Evolutionary conservation across 169 alveolate species (phyloP).

Genomic region (Eimeria brunetti): DNA sequence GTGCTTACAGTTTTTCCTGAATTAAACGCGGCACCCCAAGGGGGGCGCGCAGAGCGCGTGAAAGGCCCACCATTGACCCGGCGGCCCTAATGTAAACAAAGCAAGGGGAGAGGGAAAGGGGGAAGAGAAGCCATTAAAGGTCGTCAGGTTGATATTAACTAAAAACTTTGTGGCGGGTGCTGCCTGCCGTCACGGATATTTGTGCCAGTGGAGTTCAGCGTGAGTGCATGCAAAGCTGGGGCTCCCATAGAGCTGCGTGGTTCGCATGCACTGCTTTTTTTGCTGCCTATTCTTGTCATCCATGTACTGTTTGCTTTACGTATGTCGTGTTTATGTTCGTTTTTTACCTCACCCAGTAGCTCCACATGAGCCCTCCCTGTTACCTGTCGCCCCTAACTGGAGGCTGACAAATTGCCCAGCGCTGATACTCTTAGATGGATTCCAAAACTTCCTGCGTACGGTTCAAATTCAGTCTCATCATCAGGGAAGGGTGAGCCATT

Average conservation of each 20-base stretch:
- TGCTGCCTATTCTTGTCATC: neutral
- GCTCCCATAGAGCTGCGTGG: neutral
- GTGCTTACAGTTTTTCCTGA: neutral
- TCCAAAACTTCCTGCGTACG: neutral
- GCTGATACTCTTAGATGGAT: neutral
- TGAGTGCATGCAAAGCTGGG: slow-evolving; percentile 20
- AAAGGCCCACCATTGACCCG: slow-evolving; percentile 35
- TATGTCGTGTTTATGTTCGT: neutral
- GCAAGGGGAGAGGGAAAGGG: too few relatives aligned
- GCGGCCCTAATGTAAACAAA: neutral
- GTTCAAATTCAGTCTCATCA: neutral
- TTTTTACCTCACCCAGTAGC: neutral
- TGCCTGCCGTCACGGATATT: neutral
- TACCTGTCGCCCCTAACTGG: neutral
- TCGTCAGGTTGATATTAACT: neutral
- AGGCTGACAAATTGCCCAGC: neutral
- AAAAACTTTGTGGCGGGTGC: neutral
- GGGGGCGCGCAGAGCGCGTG: slow-evolving; percentile 55
- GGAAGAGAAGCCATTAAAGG: neutral
- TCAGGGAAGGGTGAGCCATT: neutral
- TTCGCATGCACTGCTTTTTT: neutral
- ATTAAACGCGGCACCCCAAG: slow-evolving; percentile 17
- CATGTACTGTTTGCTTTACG: neutral
- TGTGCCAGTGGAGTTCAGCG: neutral
- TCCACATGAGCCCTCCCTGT: neutral